phyloP scores from a whole-genome alignment of 352 stramenopile species.

The Peronospora farinosa region DNA sequence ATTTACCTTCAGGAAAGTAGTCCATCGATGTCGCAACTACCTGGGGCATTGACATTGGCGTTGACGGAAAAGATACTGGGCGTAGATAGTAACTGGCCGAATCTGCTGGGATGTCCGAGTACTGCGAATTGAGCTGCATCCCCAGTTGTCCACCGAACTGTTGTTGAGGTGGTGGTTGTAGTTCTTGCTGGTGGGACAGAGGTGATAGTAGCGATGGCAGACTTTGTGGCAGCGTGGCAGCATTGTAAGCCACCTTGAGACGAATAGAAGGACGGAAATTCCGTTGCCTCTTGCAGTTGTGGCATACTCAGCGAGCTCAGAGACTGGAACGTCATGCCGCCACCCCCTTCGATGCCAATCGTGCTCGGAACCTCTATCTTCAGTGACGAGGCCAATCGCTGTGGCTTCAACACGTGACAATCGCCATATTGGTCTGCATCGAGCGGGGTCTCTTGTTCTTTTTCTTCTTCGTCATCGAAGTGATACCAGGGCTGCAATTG shows the following conservation, averaged over 20 bases:
- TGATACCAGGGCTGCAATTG: constrained; percentile 1
- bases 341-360: constrained; percentile 2
- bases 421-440: not conserved
- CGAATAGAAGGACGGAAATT: constrained; percentile 26
- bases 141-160: constrained; percentile 11
- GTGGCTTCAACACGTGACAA: not conserved
- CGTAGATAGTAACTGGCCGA: constrained; percentile 12
- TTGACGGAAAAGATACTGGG: constrained; percentile 1
- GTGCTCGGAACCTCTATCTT: not conserved
- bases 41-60: constrained; percentile 1
- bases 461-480: not conserved
- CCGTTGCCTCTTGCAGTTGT: constrained; percentile 23
- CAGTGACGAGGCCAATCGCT: not conserved
- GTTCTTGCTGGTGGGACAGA: constrained; percentile 6
- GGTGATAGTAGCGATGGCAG: not conserved
- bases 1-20: constrained; percentile 25
- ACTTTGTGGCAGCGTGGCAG: not conserved
- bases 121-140: constrained; percentile 12
- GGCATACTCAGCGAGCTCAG: constrained; percentile 16
- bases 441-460: not conserved
- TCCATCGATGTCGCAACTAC: constrained; percentile 5
- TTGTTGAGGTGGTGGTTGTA: constrained; percentile 1
- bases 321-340: constrained; percentile 3
- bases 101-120: constrained; percentile 10
- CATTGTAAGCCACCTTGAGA: constrained; percentile 3